Percentiles rank a stretch among this genome's conserved stretches.
Evolutionary conservation across 2,329 filamentous ascomycete species (phyloP).

Genomic region (Fusarium goolgardi): DNA sequence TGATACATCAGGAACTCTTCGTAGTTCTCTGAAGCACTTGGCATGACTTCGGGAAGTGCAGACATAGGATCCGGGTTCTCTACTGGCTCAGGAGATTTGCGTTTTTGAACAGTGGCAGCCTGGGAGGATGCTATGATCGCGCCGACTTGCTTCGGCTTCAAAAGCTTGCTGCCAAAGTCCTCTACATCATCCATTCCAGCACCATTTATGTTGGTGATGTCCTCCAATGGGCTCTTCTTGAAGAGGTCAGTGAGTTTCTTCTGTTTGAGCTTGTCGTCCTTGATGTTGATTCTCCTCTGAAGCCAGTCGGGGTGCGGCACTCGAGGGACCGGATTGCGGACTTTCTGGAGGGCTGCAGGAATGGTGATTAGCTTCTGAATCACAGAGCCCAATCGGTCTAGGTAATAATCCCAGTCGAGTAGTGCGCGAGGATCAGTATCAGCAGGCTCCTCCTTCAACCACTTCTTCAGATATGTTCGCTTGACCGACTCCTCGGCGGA

Average conservation of each 20-base stretch:
- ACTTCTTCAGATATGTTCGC: conserved; percentile 89
- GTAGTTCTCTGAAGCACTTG: conserved; percentile 87
- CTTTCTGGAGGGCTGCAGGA: conserved; percentile 93
- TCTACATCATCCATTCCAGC: conserved; percentile 76
- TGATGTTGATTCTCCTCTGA: conserved; percentile 89
- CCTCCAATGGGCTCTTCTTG: conserved; percentile 74
- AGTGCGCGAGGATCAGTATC: conserved; percentile 91
- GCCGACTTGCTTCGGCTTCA: conserved; percentile 72
- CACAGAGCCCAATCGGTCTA: conserved; percentile 93
- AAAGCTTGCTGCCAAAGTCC: conserved; percentile 78
- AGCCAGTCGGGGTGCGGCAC: conserved; percentile 98
- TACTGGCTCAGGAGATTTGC: conserved; percentile 77
- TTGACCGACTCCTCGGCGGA: conserved; percentile 92
- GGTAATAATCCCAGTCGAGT: conserved; percentile 97
- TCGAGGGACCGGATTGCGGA: conserved; percentile 92
- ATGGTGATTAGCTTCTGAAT: conserved; percentile 99
- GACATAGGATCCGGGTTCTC: conserved; percentile 82
- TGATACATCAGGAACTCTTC: conserved; percentile 90
- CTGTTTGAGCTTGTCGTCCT: conserved; percentile 98
- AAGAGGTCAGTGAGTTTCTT: conserved; percentile 95
- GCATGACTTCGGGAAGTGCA: conserved; percentile 84
- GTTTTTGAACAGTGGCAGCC: conserved; percentile 67
- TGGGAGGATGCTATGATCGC: conserved; percentile 68
- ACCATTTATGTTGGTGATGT: conserved; percentile 74
- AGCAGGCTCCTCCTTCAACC: conserved; percentile 91